Percentiles rank a stretch among this genome's conserved stretches.
phyloP scores from a whole-genome alignment of 768 basidiomycete genomes.

The Stropharia rugosoannulata region DNA sequence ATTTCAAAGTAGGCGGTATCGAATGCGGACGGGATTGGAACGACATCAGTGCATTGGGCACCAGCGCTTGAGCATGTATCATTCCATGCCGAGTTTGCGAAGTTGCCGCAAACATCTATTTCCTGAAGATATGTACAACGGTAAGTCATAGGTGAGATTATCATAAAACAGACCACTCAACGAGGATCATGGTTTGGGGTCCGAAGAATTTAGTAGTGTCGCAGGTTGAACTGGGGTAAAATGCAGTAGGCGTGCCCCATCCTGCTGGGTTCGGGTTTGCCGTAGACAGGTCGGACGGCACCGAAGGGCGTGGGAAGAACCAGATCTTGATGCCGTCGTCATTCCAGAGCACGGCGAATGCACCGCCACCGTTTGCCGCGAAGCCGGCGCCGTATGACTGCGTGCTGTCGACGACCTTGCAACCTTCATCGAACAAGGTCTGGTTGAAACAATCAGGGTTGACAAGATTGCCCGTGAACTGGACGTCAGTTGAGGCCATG shows the following conservation, averaged over 20 bases:
- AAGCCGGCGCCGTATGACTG: conserved; percentile 9
- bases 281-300: conserved; percentile 4
- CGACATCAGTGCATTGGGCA: conserved; percentile 5
- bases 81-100: conserved; percentile 2
- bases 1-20: conserved; percentile 12
- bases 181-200: conserved; percentile 13
- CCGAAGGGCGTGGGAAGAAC: conserved; percentile 9
- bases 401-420: conserved; percentile 2
- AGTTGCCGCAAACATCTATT: conserved; percentile 9
- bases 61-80: neutral
- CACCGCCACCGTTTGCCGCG: conserved; percentile 8
- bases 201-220: conserved; percentile 12
- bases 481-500: neutral
- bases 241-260: conserved; percentile 10
- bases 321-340: conserved; percentile 14
- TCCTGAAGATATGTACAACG: neutral
- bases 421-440: conserved; percentile 7
- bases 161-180: conserved; percentile 1
- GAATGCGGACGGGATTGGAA: neutral
- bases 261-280: conserved; percentile 6
- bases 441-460: conserved; percentile 11
- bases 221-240: conserved; percentile 7
- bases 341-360: conserved; percentile 9
- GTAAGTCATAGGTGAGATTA: neutral
- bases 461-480: conserved; percentile 5